Evolutionary conservation across 148 eudicot species (phyloP).

Genomic region (Nepenthes gracilis): DNA sequence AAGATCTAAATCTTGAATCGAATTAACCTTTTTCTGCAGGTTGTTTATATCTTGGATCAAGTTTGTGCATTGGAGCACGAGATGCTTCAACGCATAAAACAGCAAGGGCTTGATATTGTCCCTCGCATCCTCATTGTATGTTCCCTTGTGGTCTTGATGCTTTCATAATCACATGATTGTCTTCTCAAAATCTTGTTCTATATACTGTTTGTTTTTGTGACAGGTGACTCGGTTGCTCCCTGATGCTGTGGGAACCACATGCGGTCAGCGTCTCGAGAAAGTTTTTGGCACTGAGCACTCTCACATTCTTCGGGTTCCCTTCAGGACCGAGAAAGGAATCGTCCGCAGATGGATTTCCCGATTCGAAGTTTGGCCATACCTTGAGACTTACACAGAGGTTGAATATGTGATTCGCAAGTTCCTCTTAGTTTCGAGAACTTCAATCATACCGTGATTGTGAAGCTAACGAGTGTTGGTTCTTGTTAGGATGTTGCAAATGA

Average conservation of each 20-base stretch:
- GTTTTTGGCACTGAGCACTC: slow-evolving; percentile 83
- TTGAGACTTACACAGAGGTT: slow-evolving; percentile 94
- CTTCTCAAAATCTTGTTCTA: background rate
- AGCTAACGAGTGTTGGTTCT: background rate
- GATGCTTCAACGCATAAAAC: slow-evolving; percentile 86
- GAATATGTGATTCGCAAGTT: background rate
- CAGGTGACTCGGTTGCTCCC: slow-evolving; percentile 83
- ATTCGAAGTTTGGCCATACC: slow-evolving; percentile 99
- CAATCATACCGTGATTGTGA: background rate
- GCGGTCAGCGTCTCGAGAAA: slow-evolving; percentile 88
- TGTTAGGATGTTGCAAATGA: slow-evolving; percentile 88
- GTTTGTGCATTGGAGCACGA: slow-evolving; percentile 97
- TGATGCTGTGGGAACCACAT: slow-evolving; percentile 94
- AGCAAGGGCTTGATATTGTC: slow-evolving; percentile 84
- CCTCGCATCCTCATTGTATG: slow-evolving; percentile 87
- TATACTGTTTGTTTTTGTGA: background rate
- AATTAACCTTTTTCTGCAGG: slow-evolving; percentile 15
- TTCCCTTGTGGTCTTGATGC: background rate
- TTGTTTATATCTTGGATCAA: slow-evolving; percentile 97
- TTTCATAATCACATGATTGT: background rate
- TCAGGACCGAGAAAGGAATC: slow-evolving; percentile 87
- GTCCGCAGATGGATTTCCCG: slow-evolving; percentile 94
- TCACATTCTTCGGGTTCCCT: slow-evolving; percentile 90
- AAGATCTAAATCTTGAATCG: background rate
- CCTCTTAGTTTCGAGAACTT: background rate